A percentile compares a stretch with the other conserved stretches of the same genome.
Evolutionary conservation across 2,329 filamentous ascomycete species (phyloP).

Genomic region (Podosphaera fusca): DNA sequence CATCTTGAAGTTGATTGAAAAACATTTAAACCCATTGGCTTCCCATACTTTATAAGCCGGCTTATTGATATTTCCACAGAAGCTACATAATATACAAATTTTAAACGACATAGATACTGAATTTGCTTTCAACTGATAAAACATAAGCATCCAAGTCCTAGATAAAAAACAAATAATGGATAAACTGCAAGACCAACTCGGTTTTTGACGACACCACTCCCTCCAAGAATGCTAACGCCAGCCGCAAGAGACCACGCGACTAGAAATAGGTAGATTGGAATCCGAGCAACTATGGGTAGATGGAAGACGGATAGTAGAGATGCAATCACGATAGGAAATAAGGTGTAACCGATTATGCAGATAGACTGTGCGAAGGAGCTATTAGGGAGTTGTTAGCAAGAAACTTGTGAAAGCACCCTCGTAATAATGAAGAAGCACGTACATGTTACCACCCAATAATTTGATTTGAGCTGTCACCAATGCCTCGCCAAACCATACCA

Average conservation of each 20-base stretch:
- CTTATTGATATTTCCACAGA: too few species aligned
- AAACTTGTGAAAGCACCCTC: neutral
- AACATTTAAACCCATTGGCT: too few species aligned
- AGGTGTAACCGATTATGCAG: slow-evolving; percentile 93
- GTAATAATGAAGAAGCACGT: slow-evolving; percentile 20
- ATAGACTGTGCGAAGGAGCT: slow-evolving; percentile 90
- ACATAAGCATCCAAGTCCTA: slow-evolving; percentile 80
- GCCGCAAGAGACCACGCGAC: slow-evolving; percentile 86
- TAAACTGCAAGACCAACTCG: slow-evolving; percentile 84
- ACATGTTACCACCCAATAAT: slow-evolving; percentile 91
- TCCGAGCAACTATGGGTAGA: slow-evolving; percentile 56
- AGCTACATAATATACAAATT: too few species aligned
- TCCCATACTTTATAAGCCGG: too few species aligned
- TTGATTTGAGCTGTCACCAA: slow-evolving; percentile 97
- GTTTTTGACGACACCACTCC: slow-evolving; percentile 88
- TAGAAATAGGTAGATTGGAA: slow-evolving; percentile 76
- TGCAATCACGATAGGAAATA: slow-evolving; percentile 90
- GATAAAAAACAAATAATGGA: slow-evolving; percentile 84
- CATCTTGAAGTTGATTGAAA: too few species aligned
- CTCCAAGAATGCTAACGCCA: slow-evolving; percentile 84
- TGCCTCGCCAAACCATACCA: slow-evolving; percentile 91
- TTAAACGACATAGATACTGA: too few species aligned
- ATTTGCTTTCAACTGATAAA: slow-evolving; percentile 36
- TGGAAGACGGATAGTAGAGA: slow-evolving; percentile 66
- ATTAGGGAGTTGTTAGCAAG: neutral